phyloP scores from a whole-genome alignment of 768 basidiomycete genomes.

The Podaxis rugospora region DNA sequence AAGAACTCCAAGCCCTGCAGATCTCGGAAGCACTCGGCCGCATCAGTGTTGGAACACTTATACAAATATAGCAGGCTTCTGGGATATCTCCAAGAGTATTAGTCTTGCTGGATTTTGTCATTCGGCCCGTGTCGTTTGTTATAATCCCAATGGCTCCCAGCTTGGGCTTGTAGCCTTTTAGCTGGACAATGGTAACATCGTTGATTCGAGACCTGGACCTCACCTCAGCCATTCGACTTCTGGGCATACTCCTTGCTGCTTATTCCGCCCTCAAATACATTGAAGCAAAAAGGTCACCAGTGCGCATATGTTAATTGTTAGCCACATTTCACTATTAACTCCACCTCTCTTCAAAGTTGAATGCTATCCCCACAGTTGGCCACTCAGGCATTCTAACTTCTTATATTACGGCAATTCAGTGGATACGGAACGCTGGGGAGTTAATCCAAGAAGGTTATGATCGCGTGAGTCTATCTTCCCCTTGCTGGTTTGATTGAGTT shows the following conservation, averaged over 20 bases:
- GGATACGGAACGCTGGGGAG: neutral
- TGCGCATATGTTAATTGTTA: neutral
- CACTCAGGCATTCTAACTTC: neutral
- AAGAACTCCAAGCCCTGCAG: no score
- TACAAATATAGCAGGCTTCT: neutral
- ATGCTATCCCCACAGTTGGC: neutral
- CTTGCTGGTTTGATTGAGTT: neutral
- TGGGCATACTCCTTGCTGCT: neutral
- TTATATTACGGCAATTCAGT: neutral
- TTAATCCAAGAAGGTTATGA: constrained; percentile 10
- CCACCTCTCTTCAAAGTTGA: neutral
- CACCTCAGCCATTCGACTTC: neutral
- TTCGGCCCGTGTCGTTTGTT: neutral
- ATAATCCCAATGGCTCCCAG: neutral
- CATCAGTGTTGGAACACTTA: neutral
- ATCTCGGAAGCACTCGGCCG: neutral
- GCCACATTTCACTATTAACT: neutral
- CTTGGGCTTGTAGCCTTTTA: neutral
- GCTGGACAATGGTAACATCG: no score
- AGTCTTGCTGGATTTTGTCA: neutral
- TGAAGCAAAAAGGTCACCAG: neutral
- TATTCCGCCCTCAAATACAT: neutral
- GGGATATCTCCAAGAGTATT: neutral
- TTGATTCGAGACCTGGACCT: neutral
- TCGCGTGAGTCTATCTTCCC: neutral